A percentile compares a stretch with the other conserved stretches of the same genome.
These are phyloP conservation scores for Russula emetica DNA, from an alignment of 768 basidiomycete genomes.

Conservation along the genomic window DNA sequence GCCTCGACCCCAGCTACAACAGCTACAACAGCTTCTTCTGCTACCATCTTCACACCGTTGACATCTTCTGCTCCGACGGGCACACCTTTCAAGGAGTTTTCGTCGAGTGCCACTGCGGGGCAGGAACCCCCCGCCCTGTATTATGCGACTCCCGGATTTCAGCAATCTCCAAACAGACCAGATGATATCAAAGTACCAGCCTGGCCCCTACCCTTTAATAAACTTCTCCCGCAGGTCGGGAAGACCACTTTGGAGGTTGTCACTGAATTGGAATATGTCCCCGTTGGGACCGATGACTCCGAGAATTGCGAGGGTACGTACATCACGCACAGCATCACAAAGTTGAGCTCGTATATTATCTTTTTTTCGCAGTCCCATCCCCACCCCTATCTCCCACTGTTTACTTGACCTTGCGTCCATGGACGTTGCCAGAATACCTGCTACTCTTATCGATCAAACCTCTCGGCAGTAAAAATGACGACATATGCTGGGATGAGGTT, in stretches of 20 bases:
- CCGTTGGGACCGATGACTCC: neutral
- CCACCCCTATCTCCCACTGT: constrained; percentile 22
- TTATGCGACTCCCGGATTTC: constrained; percentile 28
- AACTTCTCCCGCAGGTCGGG: constrained; percentile 21
- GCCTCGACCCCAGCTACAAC: constrained; percentile 8
- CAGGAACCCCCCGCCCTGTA: constrained; percentile 25
- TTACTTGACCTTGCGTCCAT: constrained; percentile 22
- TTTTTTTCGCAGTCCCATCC: constrained; percentile 8
- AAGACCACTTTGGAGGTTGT: constrained; percentile 25
- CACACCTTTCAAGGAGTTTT: constrained; percentile 13
- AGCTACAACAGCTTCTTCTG: constrained; percentile 13
- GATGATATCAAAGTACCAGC: constrained; percentile 19
- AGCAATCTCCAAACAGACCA: constrained; percentile 24
- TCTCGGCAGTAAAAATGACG: constrained; percentile 1
- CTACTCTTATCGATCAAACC: constrained; percentile 20
- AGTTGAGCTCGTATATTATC: neutral
- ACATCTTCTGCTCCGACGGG: constrained; percentile 17
- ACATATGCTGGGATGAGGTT: constrained; percentile 22
- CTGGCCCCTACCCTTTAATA: constrained; percentile 20
- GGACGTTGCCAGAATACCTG: constrained; percentile 27
- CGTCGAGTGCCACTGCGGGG: constrained; percentile 11
- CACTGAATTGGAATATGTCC: constrained; percentile 14
- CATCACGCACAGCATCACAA: neutral
- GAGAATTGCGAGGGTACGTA: constrained; percentile 8
- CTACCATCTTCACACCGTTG: constrained; percentile 20